These are phyloP conservation scores for Candida sphagnicola DNA, from an alignment of 805 yeast genomes.

Conservation along the genomic window DNA sequence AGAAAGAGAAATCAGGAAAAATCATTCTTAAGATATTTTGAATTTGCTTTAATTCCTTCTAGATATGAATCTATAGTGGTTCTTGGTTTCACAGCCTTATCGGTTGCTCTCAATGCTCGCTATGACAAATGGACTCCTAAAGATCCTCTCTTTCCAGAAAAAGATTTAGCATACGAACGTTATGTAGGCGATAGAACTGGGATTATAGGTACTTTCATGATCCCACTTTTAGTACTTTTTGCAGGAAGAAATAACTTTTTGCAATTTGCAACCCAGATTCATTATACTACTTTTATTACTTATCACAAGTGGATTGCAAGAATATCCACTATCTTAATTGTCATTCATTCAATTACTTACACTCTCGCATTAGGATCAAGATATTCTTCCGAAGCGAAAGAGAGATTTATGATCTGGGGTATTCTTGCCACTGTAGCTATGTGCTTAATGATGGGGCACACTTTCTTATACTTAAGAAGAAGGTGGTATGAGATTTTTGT, in stretches of 20 bases:
- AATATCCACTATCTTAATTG: conserved; percentile 20
- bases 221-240: conserved; percentile 53
- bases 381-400: conserved; percentile 12
- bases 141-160: conserved; percentile 12
- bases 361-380: conserved; percentile 12
- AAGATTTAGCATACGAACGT: conserved; percentile 17
- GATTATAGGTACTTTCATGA: conserved; percentile 39
- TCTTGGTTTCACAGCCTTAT: conserved; percentile 25
- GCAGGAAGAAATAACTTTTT: conserved; percentile 63
- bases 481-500: conserved; percentile 35
- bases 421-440: conserved; percentile 34
- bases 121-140: conserved; percentile 17
- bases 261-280: conserved; percentile 59
- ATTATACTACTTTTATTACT: conserved; percentile 36
- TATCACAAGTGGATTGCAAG: conserved; percentile 47
- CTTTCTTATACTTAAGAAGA: conserved; percentile 31
- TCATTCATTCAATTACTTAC: conserved; percentile 30
- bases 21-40: conserved; percentile 4
- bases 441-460: conserved; percentile 33
- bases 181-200: conserved; percentile 52
- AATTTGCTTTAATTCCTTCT: conserved; percentile 37
- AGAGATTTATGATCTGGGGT: conserved; percentile 29
- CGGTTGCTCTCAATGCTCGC: conserved; percentile 7
- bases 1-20: conserved; percentile 8
- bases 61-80: conserved; percentile 34